Evolutionary conservation across 257 asterid species (phyloP).

Genomic region (Linaria vulgaris): DNA sequence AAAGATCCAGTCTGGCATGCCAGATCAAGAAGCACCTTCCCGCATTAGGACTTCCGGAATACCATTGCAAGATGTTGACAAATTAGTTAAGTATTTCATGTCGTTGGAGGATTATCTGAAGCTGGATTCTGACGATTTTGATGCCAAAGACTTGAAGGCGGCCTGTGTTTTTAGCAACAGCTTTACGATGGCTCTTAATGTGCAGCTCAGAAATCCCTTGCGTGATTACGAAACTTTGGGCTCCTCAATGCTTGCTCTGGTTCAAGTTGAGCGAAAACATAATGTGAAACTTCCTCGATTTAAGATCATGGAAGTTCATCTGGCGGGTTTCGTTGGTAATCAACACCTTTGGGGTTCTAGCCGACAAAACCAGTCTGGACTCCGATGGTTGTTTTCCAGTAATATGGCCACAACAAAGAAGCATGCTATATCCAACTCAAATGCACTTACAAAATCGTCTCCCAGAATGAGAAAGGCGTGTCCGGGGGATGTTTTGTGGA

Average conservation of each 20-base stretch:
- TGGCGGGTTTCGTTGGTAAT: slow-evolving; percentile 52
- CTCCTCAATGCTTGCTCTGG: slow-evolving; percentile 60
- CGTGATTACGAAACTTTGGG: slow-evolving; percentile 73
- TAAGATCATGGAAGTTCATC: slow-evolving; percentile 52
- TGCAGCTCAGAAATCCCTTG: slow-evolving; percentile 83
- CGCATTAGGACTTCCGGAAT: slow-evolving; percentile 36
- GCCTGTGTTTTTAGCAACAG: slow-evolving; percentile 23
- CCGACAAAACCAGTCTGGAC: slow-evolving; percentile 61
- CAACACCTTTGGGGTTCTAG: slow-evolving; percentile 45
- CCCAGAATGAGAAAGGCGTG: slow-evolving; percentile 35
- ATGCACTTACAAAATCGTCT: slow-evolving; percentile 38
- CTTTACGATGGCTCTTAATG: slow-evolving; percentile 55
- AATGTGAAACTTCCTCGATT: slow-evolving; percentile 36
- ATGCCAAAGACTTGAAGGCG: slow-evolving; percentile 21
- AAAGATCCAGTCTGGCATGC: slow-evolving; percentile 70
- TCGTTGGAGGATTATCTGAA: slow-evolving; percentile 59
- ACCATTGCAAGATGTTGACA: slow-evolving; percentile 35
- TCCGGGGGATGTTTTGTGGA: slow-evolving; percentile 73
- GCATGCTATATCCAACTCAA: slow-evolving; percentile 37
- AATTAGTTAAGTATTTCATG: slow-evolving; percentile 43
- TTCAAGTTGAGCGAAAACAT: slow-evolving; percentile 45
- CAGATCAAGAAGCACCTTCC: slow-evolving; percentile 60
- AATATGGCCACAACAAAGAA: slow-evolving; percentile 52
- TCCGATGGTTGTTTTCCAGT: slow-evolving; percentile 74
- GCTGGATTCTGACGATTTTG: slow-evolving; percentile 45